Conservation (phyloP, 2,329 filamentous ascomycete species). For the Pleoardoris graminearum region DNA sequence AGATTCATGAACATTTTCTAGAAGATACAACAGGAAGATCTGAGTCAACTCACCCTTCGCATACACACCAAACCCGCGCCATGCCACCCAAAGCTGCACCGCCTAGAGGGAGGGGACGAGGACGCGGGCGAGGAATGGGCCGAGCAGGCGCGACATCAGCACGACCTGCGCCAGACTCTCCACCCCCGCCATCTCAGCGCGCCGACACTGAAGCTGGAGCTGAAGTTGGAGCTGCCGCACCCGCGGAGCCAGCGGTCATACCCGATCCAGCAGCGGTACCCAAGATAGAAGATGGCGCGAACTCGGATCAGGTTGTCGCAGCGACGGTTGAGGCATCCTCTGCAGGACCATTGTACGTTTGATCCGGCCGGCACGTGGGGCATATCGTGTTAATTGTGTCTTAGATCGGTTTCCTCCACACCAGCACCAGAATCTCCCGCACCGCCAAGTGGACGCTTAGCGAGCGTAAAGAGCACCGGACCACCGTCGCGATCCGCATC, state of each 20-base stretch:
- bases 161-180: constrained; percentile 12
- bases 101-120: constrained; percentile 27
- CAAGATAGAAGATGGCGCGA: constrained; percentile 26
- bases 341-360: constrained; percentile 16
- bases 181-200: constrained; percentile 20
- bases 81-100: constrained; percentile 37
- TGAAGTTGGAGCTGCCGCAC: constrained; percentile 11
- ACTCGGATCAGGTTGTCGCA: constrained; percentile 14
- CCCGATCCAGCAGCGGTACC: constrained; percentile 17
- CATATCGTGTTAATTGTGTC: constrained; percentile 5
- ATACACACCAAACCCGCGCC: constrained; percentile 6
- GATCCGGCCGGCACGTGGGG: neutral
- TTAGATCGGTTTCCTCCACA: constrained; percentile 21
- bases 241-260: constrained; percentile 12
- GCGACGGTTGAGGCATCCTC: constrained; percentile 18
- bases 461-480: constrained; percentile 32
- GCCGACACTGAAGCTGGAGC: constrained; percentile 17
- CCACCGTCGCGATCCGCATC: constrained; percentile 38
- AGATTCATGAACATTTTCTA: constrained; percentile 5
- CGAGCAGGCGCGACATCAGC: constrained; percentile 22
- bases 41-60: neutral
- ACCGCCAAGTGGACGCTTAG: constrained; percentile 31
- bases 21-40: neutral
- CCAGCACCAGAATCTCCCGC: constrained; percentile 22
- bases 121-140: constrained; percentile 27